A percentile compares a stretch with the other conserved stretches of the same genome.
Conservation (phyloP, 2,329 filamentous ascomycete genomes). For the Colletotrichum sp. region DNA sequence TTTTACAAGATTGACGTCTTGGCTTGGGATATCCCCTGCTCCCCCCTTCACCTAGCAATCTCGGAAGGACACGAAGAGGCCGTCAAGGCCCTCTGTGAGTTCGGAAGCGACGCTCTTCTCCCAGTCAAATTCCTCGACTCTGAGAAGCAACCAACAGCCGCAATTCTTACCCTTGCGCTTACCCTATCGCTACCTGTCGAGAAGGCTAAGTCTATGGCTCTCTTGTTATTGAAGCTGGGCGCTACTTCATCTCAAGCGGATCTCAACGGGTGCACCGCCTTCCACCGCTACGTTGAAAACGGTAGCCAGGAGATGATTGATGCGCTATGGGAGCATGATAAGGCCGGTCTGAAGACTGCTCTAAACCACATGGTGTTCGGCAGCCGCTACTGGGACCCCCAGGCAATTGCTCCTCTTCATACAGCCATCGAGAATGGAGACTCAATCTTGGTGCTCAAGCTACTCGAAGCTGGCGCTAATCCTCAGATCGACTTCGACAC, state of each 20-base stretch:
- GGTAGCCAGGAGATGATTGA: constrained; percentile 54
- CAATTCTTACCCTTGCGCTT: constrained; percentile 74
- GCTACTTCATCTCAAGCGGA: constrained; percentile 79
- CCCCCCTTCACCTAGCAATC: constrained; percentile 81
- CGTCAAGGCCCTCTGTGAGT: constrained; percentile 73
- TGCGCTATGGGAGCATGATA: constrained; percentile 59
- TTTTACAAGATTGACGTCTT: constrained; percentile 79
- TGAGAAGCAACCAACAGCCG: constrained; percentile 55
- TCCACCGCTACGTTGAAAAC: constrained; percentile 67
- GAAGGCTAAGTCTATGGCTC: constrained; percentile 68
- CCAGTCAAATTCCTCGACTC: constrained; percentile 70
- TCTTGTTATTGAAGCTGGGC: constrained; percentile 70
- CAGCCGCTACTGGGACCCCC: constrained; percentile 34
- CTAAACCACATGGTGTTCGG: constrained; percentile 67
- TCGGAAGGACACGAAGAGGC: constrained; percentile 72
- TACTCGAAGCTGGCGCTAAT: constrained; percentile 69
- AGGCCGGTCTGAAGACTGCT: constrained; percentile 63
- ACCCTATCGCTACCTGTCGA: constrained; percentile 67
- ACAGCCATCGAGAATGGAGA: constrained; percentile 63
- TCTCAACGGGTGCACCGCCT: constrained; percentile 63
- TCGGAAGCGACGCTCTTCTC: constrained; percentile 77
- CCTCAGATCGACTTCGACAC: constrained; percentile 65
- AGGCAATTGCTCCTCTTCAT: constrained; percentile 56
- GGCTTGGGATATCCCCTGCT: constrained; percentile 80
- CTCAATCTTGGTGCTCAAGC: constrained; percentile 55